Conservation (phyloP, 164 flowering plant species). For the Magnolia sinica region DNA sequence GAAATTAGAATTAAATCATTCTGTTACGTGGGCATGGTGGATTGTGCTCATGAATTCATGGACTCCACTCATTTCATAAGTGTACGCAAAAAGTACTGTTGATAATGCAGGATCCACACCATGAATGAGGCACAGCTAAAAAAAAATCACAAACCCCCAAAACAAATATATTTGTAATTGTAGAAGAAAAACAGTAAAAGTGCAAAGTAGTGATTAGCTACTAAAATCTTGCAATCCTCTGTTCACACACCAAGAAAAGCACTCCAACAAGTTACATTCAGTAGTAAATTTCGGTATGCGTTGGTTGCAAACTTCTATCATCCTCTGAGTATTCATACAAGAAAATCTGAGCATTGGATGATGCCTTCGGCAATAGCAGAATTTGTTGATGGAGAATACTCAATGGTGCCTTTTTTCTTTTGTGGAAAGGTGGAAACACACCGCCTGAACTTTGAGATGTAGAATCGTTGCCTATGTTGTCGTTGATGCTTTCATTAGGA, state of each 20-base stretch:
- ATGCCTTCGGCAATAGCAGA: constrained; percentile 3
- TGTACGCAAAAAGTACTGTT: too few species aligned
- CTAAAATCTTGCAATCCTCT: neutral
- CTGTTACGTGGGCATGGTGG: too few species aligned
- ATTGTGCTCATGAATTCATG: too few species aligned
- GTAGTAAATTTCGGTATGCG: constrained; percentile 3
- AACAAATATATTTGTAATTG: too few species aligned
- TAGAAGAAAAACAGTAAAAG: too few species aligned
- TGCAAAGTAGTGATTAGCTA: neutral
- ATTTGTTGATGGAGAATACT: constrained; percentile 2
- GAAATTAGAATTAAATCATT: too few species aligned
- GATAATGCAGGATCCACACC: too few species aligned
- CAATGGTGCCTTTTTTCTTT: neutral
- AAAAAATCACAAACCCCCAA: too few species aligned
- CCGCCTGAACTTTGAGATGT: neutral
- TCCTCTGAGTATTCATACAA: neutral
- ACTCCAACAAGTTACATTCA: neutral
- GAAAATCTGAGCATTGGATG: constrained; percentile 5
- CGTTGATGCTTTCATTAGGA: neutral
- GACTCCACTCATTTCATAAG: too few species aligned
- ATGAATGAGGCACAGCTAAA: too few species aligned
- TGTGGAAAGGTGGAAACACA: too few species aligned
- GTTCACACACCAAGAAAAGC: neutral
- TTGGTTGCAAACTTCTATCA: neutral
- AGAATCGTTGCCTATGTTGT: neutral